Base-by-base conservation (phyloP, 331 rosid genomes). In the Stylosanthes scabra region DNA sequence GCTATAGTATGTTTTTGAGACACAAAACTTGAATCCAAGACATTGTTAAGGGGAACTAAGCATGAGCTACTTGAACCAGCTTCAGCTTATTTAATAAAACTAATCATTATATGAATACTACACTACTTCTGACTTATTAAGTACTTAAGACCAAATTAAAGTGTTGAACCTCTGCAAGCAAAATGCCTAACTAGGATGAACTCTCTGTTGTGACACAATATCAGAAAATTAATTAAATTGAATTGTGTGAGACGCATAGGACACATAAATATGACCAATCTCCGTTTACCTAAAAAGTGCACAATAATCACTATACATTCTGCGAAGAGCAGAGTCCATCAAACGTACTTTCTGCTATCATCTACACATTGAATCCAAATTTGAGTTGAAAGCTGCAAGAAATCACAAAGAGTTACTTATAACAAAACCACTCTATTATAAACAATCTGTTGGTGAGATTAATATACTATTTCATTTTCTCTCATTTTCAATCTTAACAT, bases 281-380 rank as follows among this genome's bases (percentile, higher is more conserved):
- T 57, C 11, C 16, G 59, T 62, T 45, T 45, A 88, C 93, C 90
- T 88, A 85, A 79, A 84, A 90, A 84, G 89, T 8, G 93, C 90
- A 65, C 90, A 84, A 46, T 2, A 86, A 80, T 88, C 86, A 79
- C 90, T 88, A 75, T 86, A 68, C 10, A 88, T 90, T 88, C 77
- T 83, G 68, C 10, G 86, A 80, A 64, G 70, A 37, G 29, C 84
- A 78, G 71, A 88, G 83, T 47, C 86, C 90, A 75, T 86, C 91
- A 7, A 89, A 87, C 8, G 96, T 89, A 78, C 86, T 87, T 82
- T 90, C 96, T 7, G 88, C 86, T 42, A 90, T 90, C 87, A 88
- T 83, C 81, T 80, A 70, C 91, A 86, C 89, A 88, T 86, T 41
- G 91, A 91, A 72, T 84, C 89, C 27, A 90, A 89, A 75, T 88